Evolutionary conservation across 805 yeast species (phyloP).

Genomic region (Isabelozyma pseudorhagii): DNA sequence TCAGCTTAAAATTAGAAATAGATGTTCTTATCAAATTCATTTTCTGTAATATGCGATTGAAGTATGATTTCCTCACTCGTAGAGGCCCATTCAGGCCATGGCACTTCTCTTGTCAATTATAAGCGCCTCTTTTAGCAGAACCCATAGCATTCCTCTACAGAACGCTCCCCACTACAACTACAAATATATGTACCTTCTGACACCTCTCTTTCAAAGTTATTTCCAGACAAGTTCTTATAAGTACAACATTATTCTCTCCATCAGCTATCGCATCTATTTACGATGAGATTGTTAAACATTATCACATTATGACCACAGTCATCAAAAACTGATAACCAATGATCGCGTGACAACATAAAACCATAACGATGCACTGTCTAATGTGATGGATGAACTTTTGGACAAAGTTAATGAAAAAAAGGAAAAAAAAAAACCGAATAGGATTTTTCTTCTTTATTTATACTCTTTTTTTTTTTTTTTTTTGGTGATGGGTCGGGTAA

Average conservation of each 20-base stretch:
- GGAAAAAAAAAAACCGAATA: neutral
- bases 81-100: too few species aligned
- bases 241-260: conserved; percentile 42
- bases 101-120: too few species aligned
- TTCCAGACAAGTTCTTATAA: conserved; percentile 53
- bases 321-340: conserved; percentile 30
- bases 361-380: conserved; percentile 60
- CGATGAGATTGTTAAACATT: conserved; percentile 16
- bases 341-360: conserved; percentile 12
- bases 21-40: too few species aligned
- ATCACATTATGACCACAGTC: conserved; percentile 3
- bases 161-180: neutral
- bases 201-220: conserved; percentile 48
- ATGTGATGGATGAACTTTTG: conserved; percentile 62
- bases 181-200: conserved; percentile 44
- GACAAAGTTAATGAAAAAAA: conserved; percentile 52
- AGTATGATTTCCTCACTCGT: too few species aligned
- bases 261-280: conserved; percentile 42
- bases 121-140: too few species aligned
- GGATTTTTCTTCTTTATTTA: neutral
- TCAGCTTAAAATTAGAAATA: neutral
- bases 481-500: neutral
- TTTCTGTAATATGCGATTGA: too few species aligned
- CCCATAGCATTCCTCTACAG: too few species aligned
- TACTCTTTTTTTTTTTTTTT: neutral